A percentile compares a stretch with the other conserved stretches of the same genome.
Evolutionary conservation across 2,329 filamentous ascomycete genomes (phyloP).

Genomic region (Claviceps maximensis): DNA sequence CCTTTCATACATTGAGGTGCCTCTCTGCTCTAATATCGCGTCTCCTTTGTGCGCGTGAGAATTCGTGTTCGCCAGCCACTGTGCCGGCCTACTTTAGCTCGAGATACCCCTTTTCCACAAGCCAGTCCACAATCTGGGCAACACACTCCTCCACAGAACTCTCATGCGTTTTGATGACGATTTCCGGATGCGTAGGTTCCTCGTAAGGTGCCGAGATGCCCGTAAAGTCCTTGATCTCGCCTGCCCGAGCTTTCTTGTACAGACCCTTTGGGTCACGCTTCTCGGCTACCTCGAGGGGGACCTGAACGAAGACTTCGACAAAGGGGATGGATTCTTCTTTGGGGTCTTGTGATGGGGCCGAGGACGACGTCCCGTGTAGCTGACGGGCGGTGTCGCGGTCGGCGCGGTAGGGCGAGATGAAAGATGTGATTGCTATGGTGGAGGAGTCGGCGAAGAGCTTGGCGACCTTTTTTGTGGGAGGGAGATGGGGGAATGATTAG

Average conservation of each 20-base stretch:
- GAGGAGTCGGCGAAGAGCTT: constrained; percentile 91
- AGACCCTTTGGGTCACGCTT: constrained; percentile 92
- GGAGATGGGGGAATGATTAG: no score
- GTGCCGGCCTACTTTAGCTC: constrained; percentile 10
- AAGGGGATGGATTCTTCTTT: constrained; percentile 66
- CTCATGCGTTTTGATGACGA: constrained; percentile 73
- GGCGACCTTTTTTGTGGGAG: constrained; percentile 70
- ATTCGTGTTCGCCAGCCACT: not conserved
- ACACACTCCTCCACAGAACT: constrained; percentile 82
- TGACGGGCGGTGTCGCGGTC: constrained; percentile 73
- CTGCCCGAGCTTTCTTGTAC: constrained; percentile 91
- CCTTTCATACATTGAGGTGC: not conserved
- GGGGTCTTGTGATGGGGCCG: constrained; percentile 21
- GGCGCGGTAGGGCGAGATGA: constrained; percentile 88
- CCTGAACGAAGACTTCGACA: constrained; percentile 86
- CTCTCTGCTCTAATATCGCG: not conserved
- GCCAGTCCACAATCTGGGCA: constrained; percentile 66
- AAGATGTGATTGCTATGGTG: constrained; percentile 81
- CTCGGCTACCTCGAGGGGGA: constrained; percentile 84
- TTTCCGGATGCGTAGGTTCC: constrained; percentile 71
- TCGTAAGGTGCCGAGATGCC: constrained; percentile 94
- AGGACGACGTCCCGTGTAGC: constrained; percentile 48
- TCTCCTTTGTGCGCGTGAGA: not conserved
- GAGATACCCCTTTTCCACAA: constrained; percentile 50
- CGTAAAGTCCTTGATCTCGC: constrained; percentile 94